Conservation (phyloP, 1,139 yeast species). For the Blastobotrys raffinosifermentans region DNA sequence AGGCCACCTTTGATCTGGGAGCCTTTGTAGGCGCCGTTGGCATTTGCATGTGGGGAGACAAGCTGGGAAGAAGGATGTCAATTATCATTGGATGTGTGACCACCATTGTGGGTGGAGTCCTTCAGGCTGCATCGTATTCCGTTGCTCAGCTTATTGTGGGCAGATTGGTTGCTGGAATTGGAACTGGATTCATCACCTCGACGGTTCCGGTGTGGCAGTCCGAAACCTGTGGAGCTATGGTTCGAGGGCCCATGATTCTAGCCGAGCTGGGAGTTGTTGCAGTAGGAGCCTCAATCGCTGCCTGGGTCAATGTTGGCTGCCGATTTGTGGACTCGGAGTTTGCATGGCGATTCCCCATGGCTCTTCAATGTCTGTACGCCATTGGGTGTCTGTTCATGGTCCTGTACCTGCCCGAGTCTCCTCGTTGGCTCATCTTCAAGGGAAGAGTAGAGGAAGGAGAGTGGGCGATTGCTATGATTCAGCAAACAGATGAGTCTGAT, state of each 20-base stretch:
- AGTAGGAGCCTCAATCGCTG: conserved; percentile 48
- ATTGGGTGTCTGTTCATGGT: conserved; percentile 12
- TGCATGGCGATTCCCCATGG: conserved; percentile 9
- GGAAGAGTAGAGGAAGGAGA: conserved; percentile 56
- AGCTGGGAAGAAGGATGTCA: conserved; percentile 43
- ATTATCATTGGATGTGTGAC: conserved; percentile 12
- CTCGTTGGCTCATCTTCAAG: conserved; percentile 62
- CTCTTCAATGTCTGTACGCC: conserved; percentile 5
- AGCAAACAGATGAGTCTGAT: background rate
- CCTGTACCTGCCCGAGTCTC: conserved; percentile 36
- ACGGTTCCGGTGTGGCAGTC: conserved; percentile 54
- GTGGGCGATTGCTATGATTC: conserved; percentile 13
- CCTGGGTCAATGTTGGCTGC: conserved; percentile 9
- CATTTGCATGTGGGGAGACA: conserved; percentile 49
- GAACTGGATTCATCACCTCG: conserved; percentile 56
- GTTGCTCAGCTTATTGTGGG: conserved; percentile 62
- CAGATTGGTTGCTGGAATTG: conserved; percentile 52
- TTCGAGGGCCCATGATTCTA: conserved; percentile 47
- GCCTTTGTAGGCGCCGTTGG: conserved; percentile 21
- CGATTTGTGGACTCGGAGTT: conserved; percentile 1
- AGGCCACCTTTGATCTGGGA: conserved; percentile 13
- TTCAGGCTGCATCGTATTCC: conserved; percentile 50
- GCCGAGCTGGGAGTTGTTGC: conserved; percentile 35
- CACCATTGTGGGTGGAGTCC: conserved; percentile 51
- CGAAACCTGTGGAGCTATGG: conserved; percentile 49